phyloP scores from a whole-genome alignment of 345 rosid species.

The Gossypium sturtianum region DNA sequence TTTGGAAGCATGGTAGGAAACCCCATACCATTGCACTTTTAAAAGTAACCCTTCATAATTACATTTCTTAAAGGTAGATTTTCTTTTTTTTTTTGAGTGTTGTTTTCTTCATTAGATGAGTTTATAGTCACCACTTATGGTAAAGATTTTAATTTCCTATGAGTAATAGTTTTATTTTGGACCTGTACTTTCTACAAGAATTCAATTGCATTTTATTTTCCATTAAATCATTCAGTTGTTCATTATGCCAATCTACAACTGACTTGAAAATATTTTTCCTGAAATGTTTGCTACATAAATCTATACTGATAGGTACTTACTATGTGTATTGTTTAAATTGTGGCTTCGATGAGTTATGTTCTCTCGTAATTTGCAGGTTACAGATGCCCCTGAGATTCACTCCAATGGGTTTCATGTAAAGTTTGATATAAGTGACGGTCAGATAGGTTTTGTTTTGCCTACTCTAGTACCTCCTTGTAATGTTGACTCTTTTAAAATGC shows the following conservation, averaged over 20 bases:
- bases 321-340: conserved; percentile 5
- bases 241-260: background rate
- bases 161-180: too few relatives aligned
- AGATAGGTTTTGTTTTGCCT: conserved; percentile 94
- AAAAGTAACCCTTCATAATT: background rate
- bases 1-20: background rate
- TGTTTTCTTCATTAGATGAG: too few relatives aligned
- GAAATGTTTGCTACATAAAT: background rate
- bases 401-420: conserved; percentile 93
- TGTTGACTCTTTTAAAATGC: conserved; percentile 41
- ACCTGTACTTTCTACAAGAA: too few relatives aligned
- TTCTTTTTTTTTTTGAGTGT: background rate
- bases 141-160: too few relatives aligned
- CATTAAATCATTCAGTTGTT: background rate
- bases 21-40: background rate
- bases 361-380: conserved; percentile 46
- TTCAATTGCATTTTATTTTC: conserved; percentile 2
- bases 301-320: background rate
- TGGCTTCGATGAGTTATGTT: background rate
- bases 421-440: conserved; percentile 84
- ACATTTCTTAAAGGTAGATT: background rate
- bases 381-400: conserved; percentile 96
- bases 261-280: background rate
- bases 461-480: conserved; percentile 67
- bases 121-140: too few relatives aligned